Evolutionary conservation across 495 filamentous ascomycete genomes (phyloP).

Genomic region (Talaromyces ruber): DNA sequence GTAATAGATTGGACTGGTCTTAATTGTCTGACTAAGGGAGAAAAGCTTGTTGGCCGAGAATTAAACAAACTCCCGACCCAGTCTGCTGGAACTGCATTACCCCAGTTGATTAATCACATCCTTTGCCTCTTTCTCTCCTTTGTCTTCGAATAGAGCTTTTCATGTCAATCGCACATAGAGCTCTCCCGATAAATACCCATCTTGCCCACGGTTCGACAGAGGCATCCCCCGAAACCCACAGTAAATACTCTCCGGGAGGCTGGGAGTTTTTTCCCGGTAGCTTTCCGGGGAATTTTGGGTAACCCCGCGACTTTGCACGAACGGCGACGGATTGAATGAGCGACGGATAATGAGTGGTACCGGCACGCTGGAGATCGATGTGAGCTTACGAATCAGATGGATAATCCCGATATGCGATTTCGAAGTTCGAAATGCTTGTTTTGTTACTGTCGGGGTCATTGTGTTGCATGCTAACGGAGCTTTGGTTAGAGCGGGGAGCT

Average conservation of each 20-base stretch:
- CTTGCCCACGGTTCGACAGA: neutral
- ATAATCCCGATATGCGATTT: neutral
- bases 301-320: neutral
- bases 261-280: neutral
- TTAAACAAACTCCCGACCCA: neutral
- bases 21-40: neutral
- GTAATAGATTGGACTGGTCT: neutral
- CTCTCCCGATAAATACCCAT: neutral
- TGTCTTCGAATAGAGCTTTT: neutral
- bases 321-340: neutral
- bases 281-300: neutral
- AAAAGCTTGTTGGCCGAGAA: neutral
- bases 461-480: neutral
- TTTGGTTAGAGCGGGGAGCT: conserved; percentile 4
- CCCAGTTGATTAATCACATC: neutral
- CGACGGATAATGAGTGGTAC: neutral
- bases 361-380: conserved; percentile 3
- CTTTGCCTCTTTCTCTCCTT: neutral
- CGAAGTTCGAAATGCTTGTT: neutral
- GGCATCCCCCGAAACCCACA: neutral
- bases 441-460: neutral
- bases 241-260: neutral
- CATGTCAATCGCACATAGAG: neutral
- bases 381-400: neutral
- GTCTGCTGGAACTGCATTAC: neutral